These are phyloP conservation scores for Plectosphaerella sp. DNA, from an alignment of 2,329 filamentous ascomycete genomes.

Conservation along the genomic window DNA sequence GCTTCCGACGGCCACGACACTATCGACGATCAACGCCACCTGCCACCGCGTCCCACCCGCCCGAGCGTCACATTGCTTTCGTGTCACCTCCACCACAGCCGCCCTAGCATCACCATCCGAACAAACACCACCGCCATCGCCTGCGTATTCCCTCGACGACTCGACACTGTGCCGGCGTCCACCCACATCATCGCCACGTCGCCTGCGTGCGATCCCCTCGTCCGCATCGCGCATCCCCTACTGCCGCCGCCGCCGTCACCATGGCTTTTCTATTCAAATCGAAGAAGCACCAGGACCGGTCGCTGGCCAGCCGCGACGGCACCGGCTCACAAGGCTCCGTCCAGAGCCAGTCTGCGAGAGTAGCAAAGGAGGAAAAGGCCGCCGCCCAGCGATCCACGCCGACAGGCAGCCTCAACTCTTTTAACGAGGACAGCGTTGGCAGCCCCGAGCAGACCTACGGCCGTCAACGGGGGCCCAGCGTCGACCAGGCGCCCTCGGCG, in stretches of 20 bases:
- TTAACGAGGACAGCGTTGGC: constrained; percentile 55
- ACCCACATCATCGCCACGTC: constrained; percentile 13
- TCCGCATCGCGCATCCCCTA: background rate
- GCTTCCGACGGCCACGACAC: background rate
- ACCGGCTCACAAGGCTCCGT: constrained; percentile 43
- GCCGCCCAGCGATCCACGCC: constrained; percentile 60
- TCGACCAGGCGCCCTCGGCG: constrained; percentile 39
- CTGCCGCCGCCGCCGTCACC: constrained; percentile 20
- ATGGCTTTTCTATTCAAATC: constrained; percentile 85
- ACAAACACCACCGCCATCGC: background rate
- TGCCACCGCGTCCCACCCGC: background rate
- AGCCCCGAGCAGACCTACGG: constrained; percentile 63
- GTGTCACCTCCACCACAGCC: background rate
- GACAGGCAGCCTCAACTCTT: constrained; percentile 72
- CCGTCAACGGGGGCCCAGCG: constrained; percentile 48
- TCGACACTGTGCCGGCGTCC: constrained; percentile 7
- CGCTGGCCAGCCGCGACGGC: constrained; percentile 50
- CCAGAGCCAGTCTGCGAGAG: constrained; percentile 27
- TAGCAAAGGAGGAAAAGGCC: constrained; percentile 52
- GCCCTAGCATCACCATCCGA: background rate
- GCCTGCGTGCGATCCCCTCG: constrained; percentile 24
- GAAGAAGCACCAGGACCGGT: constrained; percentile 69
- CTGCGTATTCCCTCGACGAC: background rate
- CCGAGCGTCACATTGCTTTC: background rate
- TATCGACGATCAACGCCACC: background rate